phyloP scores from a whole-genome alignment of 371 early-diverging fungal genomes.

The Actinomucor elegans region DNA sequence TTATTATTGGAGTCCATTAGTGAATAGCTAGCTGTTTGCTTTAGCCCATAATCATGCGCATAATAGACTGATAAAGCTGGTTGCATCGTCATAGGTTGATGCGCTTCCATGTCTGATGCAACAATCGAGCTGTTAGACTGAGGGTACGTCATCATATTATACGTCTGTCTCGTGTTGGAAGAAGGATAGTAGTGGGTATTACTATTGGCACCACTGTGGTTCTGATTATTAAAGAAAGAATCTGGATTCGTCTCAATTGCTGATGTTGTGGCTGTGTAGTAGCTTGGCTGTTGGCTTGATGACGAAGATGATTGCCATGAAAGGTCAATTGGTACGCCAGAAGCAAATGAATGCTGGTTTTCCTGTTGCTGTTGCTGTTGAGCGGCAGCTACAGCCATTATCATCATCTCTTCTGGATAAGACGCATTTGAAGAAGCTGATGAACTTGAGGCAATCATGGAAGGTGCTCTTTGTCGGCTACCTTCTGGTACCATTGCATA shows the following conservation, averaged over 20 bases:
- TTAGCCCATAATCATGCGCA: slow-evolving; percentile 19
- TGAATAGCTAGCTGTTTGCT: slow-evolving; percentile 17
- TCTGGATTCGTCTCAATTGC: not conserved
- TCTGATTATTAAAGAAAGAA: not conserved
- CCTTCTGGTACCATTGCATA: slow-evolving; percentile 18
- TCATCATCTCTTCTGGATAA: slow-evolving; percentile 18
- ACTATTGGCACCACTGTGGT: not conserved
- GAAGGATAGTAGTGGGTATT: not conserved
- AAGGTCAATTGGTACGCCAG: slow-evolving; percentile 7
- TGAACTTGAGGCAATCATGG: slow-evolving; percentile 16
- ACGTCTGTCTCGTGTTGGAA: not conserved
- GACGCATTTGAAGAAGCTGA: slow-evolving; percentile 15
- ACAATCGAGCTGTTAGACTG: not conserved
- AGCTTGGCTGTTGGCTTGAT: not conserved
- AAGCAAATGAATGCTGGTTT: not conserved
- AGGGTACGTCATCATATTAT: not conserved
- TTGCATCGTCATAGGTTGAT: slow-evolving; percentile 22
- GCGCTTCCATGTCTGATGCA: slow-evolving; percentile 5
- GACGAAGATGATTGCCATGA: slow-evolving; percentile 11
- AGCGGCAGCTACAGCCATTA: slow-evolving; percentile 12
- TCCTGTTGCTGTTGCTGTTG: slow-evolving; percentile 4
- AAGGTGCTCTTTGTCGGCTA: slow-evolving; percentile 11
- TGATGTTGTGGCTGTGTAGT: not conserved
- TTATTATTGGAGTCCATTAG: slow-evolving; percentile 8
- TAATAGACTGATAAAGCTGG: slow-evolving; percentile 16